A percentile compares a stretch with the other conserved stretches of the same genome.
Conservation (phyloP, 148 eudicot genomes). For the Silene uniflora region DNA sequence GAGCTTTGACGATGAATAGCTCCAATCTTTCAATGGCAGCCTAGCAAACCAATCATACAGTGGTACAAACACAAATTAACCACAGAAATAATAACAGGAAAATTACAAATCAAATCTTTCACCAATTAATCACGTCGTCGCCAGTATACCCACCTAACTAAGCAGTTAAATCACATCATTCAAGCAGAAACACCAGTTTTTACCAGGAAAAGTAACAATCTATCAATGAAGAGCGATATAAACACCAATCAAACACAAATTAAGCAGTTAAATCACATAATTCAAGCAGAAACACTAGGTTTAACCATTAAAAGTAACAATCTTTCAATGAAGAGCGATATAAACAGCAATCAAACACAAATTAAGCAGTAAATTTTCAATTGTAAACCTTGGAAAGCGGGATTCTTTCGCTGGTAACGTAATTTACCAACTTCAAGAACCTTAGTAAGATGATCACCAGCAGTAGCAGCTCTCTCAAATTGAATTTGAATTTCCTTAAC, state of each 20-base stretch:
- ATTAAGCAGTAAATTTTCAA: not conserved
- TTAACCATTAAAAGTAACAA: too few species aligned
- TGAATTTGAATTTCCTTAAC: conserved; percentile 77
- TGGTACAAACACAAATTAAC: not conserved
- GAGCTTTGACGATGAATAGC: not conserved
- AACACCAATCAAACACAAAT: not conserved
- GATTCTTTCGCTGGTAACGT: conserved; percentile 56
- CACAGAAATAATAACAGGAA: not conserved
- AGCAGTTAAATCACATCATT: not conserved
- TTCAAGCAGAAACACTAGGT: too few species aligned
- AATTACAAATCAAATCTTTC: not conserved
- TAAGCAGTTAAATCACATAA: too few species aligned
- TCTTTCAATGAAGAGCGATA: not conserved
- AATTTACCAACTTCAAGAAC: conserved; percentile 80
- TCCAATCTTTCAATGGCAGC: not conserved
- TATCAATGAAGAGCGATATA: not conserved
- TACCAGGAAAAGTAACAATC: not conserved
- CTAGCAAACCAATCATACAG: not conserved
- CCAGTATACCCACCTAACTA: not conserved
- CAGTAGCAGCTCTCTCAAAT: conserved; percentile 72
- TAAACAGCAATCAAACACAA: not conserved
- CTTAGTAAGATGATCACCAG: conserved; percentile 63
- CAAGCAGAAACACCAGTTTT: not conserved
- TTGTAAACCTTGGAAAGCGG: conserved; percentile 57
- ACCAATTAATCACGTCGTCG: not conserved